Percentiles rank a stretch among this genome's conserved stretches.
phyloP scores from a whole-genome alignment of 23 red algal species.

The Gracilaria gracilis region DNA sequence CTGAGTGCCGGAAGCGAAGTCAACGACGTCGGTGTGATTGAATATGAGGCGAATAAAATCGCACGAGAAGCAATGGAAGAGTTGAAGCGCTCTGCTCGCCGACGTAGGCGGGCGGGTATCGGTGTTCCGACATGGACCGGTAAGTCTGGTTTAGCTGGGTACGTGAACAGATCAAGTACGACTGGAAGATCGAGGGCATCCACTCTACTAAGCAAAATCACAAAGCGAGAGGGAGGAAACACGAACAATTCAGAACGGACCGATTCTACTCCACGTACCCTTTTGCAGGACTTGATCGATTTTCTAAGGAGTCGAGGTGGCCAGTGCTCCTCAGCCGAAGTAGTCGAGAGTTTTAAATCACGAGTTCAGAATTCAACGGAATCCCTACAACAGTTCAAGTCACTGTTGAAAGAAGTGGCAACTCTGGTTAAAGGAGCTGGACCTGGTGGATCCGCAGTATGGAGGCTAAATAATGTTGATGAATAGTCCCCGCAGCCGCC shows the following conservation, averaged over 20 bases:
- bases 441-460: constrained; percentile 42
- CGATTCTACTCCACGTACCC: background rate
- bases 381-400: constrained; percentile 59
- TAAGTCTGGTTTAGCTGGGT: constrained; percentile 78
- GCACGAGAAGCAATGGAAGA: constrained; percentile 76
- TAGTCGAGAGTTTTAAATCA: constrained; percentile 53
- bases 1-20: constrained; percentile 63
- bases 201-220: constrained; percentile 50
- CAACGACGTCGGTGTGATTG: constrained; percentile 68
- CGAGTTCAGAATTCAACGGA: constrained; percentile 38
- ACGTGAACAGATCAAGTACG: constrained; percentile 12
- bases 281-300: constrained; percentile 51
- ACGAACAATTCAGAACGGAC: background rate
- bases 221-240: constrained; percentile 34
- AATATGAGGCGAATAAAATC: constrained; percentile 80
- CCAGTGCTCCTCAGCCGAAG: constrained; percentile 39
- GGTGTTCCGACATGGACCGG: constrained; percentile 88
- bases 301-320: constrained; percentile 54
- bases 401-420: constrained; percentile 67
- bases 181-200: constrained; percentile 39
- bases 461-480: constrained; percentile 46
- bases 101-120: constrained; percentile 40
- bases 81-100: constrained; percentile 71
- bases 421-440: constrained; percentile 57
- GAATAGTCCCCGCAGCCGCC: too few relatives aligned